Percentiles rank a stretch among this genome's conserved stretches.
These are phyloP conservation scores for Talaromyces proteolyticus DNA, from an alignment of 495 filamentous ascomycete genomes.

Conservation along the genomic window DNA sequence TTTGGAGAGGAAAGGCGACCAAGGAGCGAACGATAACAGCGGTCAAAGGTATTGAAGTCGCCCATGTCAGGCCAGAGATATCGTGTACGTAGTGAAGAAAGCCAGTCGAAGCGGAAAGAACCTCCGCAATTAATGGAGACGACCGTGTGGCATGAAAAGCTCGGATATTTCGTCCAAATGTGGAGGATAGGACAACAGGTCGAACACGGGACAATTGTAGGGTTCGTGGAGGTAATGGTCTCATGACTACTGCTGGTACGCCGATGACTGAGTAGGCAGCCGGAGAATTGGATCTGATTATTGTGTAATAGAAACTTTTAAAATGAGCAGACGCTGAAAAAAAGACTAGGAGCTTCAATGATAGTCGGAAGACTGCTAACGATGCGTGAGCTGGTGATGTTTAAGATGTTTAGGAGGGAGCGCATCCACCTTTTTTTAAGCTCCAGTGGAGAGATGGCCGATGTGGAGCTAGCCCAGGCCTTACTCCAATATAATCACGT, in stretches of 20 bases:
- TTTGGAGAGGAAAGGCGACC: conserved; percentile 52
- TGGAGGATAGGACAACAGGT: conserved; percentile 5
- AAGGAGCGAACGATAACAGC: conserved; percentile 55
- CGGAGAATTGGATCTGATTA: no score
- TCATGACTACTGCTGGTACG: conserved; percentile 11
- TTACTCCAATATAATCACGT: not conserved
- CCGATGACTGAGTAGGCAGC: not conserved
- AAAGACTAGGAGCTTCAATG: no score
- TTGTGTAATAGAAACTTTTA: no score
- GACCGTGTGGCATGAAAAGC: conserved; percentile 41
- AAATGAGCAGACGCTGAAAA: not conserved
- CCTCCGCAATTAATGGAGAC: conserved; percentile 35
- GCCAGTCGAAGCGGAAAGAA: conserved; percentile 44
- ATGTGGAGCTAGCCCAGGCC: not conserved
- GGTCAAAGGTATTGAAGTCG: conserved; percentile 59
- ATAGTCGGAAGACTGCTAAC: no score
- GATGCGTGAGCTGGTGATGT: no score
- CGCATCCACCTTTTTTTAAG: no score
- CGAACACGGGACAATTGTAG: not conserved
- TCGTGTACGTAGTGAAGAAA: conserved; percentile 58
- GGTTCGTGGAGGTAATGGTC: conserved; percentile 5
- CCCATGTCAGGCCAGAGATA: conserved; percentile 61
- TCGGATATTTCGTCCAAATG: conserved; percentile 22
- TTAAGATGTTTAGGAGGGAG: no score
- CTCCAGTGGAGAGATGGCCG: no score